Evolutionary conservation across 768 basidiomycete genomes (phyloP), one percentile per base, ranked within the genome.

Genomic region (Cystoderma amianthinum): DNA sequence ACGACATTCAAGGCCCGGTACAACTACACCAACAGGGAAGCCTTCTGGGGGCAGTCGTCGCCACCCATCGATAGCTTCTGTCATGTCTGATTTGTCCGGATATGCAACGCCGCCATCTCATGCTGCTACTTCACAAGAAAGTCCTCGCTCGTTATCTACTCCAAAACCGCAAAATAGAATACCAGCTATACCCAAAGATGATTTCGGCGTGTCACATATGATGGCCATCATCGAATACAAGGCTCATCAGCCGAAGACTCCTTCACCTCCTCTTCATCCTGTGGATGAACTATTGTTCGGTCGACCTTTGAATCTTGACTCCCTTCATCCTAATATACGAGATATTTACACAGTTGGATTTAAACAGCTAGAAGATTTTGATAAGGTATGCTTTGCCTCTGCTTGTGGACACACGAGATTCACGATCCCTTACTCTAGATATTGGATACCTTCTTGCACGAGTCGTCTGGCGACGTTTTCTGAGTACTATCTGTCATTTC

Each of bases 151-250:
- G 25, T 43, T 47, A 32, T 36, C 52, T 0, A 59, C 62, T 3
- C 57, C 62, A 10, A 71, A 64, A 43, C 56, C 64, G 1, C 62
- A 63, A 32, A 61, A 61, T 37, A 77, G 68, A 46, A 72, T 62
- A 34, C 67, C 71, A 23, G 56, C 76, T 32, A 60, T 84, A 36
- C 76, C 76, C n/a, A 74, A 71, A 46, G 81, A 94, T 54, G 90
- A 94, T 58, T 94, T 94, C 61, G 93, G 93, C 2, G 66, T 95
- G 18, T 63, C 76, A 5, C 73, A 81, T 39, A 92, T 96, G 88
- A 74, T 96, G 74, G 83, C 88, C 18, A 71, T 94, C 32, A 91
- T 96, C 42, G 84, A 92, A 58, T 72, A 74, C 25, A 70, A 72
- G 23, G 80, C 78, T 18, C 55, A 59, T 30, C 52, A 64, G 40